Evolutionary conservation across 2,329 filamentous ascomycete species (phyloP).

Genomic region (Colletotrichum cuscutae): DNA sequence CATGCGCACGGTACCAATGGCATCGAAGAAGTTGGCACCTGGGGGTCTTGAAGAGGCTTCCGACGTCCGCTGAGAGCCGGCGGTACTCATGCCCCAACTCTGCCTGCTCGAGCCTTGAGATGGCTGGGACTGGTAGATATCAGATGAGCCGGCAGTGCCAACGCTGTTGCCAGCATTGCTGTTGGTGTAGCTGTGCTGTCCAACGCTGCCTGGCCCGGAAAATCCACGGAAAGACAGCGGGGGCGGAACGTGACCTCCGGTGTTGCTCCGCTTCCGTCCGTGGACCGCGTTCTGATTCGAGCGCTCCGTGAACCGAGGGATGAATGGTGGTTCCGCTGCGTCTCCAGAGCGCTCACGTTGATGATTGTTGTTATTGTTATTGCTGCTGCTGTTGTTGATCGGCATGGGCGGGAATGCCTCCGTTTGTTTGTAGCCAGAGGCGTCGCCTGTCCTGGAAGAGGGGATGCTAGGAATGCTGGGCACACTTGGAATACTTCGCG

Average conservation of each 20-base stretch:
- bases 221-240: constrained; percentile 83
- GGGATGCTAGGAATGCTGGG: constrained; percentile 52
- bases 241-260: constrained; percentile 77
- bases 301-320: constrained; percentile 75
- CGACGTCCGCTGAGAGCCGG: constrained; percentile 61
- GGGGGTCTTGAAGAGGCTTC: constrained; percentile 61
- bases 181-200: constrained; percentile 59
- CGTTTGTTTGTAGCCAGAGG: constrained; percentile 48
- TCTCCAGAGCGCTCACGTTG: constrained; percentile 64
- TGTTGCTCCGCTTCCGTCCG: constrained; percentile 89
- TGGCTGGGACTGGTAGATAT: constrained; percentile 67
- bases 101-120: constrained; percentile 54
- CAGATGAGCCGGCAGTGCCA: constrained; percentile 68
- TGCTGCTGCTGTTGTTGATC: constrained; percentile 38
- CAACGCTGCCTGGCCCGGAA: constrained; percentile 63
- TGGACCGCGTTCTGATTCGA: constrained; percentile 64
- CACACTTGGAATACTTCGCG: constrained; percentile 64
- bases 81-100: constrained; percentile 57
- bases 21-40: constrained; percentile 79
- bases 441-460: constrained; percentile 49
- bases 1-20: constrained; percentile 93
- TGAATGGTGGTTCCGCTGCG: constrained; percentile 76
- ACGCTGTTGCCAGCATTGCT: constrained; percentile 69
- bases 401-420: constrained; percentile 50
- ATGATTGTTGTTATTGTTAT: constrained; percentile 47